These are phyloP conservation scores for Fennellomyces sp. DNA, from an alignment of 371 early-diverging fungal genomes.

Conservation along the genomic window DNA sequence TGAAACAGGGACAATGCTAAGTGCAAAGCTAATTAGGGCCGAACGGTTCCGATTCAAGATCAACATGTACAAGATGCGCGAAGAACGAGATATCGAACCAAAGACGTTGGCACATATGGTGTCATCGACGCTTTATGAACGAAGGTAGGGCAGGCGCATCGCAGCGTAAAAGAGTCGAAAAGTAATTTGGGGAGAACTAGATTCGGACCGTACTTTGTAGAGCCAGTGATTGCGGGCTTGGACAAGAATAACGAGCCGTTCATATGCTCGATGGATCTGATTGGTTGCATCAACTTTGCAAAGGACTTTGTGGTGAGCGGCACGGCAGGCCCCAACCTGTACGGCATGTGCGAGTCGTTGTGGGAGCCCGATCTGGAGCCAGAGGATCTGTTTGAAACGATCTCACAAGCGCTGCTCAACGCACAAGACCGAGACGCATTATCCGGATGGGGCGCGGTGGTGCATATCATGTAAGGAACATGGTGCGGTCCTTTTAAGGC, in stretches of 20 bases:
- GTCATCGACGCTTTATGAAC: slow-evolving; percentile 97
- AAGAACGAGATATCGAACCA: slow-evolving; percentile 97
- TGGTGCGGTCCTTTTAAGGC: too few species aligned
- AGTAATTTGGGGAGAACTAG: slow-evolving; percentile 43
- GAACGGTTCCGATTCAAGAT: slow-evolving; percentile 93
- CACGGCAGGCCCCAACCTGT: slow-evolving; percentile 89
- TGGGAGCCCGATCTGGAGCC: slow-evolving; percentile 98
- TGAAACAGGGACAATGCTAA: not conserved
- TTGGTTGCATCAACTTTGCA: slow-evolving; percentile 97
- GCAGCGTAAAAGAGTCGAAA: not conserved
- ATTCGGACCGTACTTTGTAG: slow-evolving; percentile 96
- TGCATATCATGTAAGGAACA: slow-evolving; percentile 91
- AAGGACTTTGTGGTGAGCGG: slow-evolving; percentile 98
- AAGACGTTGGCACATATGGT: slow-evolving; percentile 94
- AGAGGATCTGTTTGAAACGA: slow-evolving; percentile 98
- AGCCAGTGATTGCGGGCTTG: slow-evolving; percentile 97
- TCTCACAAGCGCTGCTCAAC: slow-evolving; percentile 96
- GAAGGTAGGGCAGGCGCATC: slow-evolving; percentile 56
- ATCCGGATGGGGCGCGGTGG: slow-evolving; percentile 99
- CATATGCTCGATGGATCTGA: slow-evolving; percentile 96
- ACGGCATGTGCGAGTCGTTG: slow-evolving; percentile 98
- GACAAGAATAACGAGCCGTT: slow-evolving; percentile 92
- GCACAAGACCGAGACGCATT: slow-evolving; percentile 98
- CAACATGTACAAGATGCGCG: slow-evolving; percentile 97
- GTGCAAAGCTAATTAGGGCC: slow-evolving; percentile 45